These are phyloP conservation scores for Fusarium compactum DNA, from an alignment of 2,329 filamentous ascomycete genomes.

Conservation along the genomic window DNA sequence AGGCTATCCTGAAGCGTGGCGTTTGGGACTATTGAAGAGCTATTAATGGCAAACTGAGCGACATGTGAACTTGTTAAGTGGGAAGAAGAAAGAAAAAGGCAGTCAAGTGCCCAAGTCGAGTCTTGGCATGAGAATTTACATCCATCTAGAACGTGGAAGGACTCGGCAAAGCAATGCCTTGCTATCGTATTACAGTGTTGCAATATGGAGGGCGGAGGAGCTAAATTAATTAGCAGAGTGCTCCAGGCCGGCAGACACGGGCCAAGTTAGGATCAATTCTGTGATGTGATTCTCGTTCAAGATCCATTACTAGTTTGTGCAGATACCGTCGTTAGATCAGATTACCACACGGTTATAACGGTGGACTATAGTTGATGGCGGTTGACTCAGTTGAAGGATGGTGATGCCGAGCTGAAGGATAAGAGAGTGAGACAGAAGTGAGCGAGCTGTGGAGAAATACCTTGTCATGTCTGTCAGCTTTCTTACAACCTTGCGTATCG, in stretches of 20 bases:
- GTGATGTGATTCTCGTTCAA: conserved; percentile 12
- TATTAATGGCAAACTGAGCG: conserved; percentile 3
- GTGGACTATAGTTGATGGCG: conserved; percentile 24
- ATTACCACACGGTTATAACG: conserved; percentile 19
- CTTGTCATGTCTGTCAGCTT: background rate
- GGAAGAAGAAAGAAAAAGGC: background rate
- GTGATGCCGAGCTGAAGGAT: conserved; percentile 12
- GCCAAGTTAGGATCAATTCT: conserved; percentile 21
- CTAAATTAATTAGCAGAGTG: conserved; percentile 30
- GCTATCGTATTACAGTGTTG: conserved; percentile 1
- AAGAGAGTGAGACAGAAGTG: background rate
- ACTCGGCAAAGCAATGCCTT: conserved; percentile 13
- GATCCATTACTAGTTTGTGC: conserved; percentile 13
- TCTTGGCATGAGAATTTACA: background rate
- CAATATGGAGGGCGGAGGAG: conserved; percentile 1
- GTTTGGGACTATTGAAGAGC: conserved; percentile 22
- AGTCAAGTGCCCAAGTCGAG: background rate
- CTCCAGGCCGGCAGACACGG: background rate
- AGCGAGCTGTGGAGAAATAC: background rate
- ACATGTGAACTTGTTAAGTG: conserved; percentile 5
- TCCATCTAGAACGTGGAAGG: background rate
- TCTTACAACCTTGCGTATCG: background rate
- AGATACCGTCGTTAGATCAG: conserved; percentile 26
- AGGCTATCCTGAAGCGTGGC: conserved; percentile 14
- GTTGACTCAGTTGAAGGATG: conserved; percentile 21